Evolutionary conservation across 75 land plant species (phyloP).

Genomic region (Isoetes taiwanensis): DNA sequence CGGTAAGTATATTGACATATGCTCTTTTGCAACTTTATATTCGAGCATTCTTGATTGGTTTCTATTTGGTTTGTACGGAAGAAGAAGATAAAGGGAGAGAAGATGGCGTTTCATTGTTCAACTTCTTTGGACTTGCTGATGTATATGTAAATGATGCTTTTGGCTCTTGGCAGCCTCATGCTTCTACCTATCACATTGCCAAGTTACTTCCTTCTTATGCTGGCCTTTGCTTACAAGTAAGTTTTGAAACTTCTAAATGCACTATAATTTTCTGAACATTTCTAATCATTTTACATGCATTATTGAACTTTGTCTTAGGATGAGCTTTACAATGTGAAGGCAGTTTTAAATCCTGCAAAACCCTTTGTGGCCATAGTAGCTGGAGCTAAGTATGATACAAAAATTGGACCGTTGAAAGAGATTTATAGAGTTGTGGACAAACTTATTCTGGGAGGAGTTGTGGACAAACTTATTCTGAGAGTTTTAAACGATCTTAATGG

Average conservation of each 20-base stretch:
- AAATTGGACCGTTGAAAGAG: conserved; percentile 32
- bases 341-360: conserved; percentile 20
- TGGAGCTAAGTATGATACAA: conserved; percentile 42
- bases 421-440: conserved; percentile 41
- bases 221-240: conserved; percentile 40
- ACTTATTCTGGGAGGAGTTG: conserved; percentile 30
- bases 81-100: conserved; percentile 41
- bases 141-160: conserved; percentile 41
- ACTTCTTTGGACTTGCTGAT: conserved; percentile 41
- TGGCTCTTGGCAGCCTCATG: conserved; percentile 43
- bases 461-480: too few relatives aligned
- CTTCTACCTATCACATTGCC: conserved; percentile 34
- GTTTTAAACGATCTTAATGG: too few relatives aligned
- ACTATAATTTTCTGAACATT: too few relatives aligned
- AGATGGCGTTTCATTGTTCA: conserved; percentile 27
- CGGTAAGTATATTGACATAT: conserved; percentile 29
- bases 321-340: conserved; percentile 32
- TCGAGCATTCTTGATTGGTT: too few relatives aligned
- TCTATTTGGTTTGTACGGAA: too few relatives aligned
- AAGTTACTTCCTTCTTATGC: conserved; percentile 38
- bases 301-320: too few relatives aligned
- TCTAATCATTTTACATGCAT: too few relatives aligned
- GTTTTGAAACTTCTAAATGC: not conserved
- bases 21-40: too few relatives aligned
- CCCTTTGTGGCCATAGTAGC: conserved; percentile 43